Base-by-base conservation (phyloP, 495 filamentous ascomycete genomes). In the Terfezia claveryi region DNA sequence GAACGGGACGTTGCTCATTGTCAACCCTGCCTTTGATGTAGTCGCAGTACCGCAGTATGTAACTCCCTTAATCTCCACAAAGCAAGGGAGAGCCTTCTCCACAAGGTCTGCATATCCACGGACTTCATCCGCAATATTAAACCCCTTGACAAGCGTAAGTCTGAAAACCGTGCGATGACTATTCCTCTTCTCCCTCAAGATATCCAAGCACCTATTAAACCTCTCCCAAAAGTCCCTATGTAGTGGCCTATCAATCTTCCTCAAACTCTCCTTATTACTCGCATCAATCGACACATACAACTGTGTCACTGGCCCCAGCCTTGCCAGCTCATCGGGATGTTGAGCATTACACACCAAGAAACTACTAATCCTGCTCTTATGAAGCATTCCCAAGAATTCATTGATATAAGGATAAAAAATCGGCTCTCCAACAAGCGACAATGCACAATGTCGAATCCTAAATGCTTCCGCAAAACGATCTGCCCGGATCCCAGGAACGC, bases 401-500 rank as follows among this genome's bases (percentile, higher is more conserved):
- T 96, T 95, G 71, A 96, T 96, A 67, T 89, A 81, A 20, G 89
- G 89, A 67, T 96, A 96, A 74, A 95, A 96, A 59, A 96, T 93
- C 7, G 89, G 89, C 66, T 96, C 89, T 56, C 89, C 89, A 38
- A 96, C 89, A 49, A 96, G 73, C 62, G 77, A 82, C 20, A 96
- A 71, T 0, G 89, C 89, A 66, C 89, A 96, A 67, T 96, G 89
- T 2, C 84, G 76, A 58, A 96, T 92, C 32, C 79, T 75, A 82
- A 94, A 88, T 0, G 88, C 89, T 68, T 95, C 89, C 5, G 79
- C 80, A 63, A 93, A 95, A 12, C 89, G 75, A 67, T 94, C 89
- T 0, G 89, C 84, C 9, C 89, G 76, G 7, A 96, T 85, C 9
- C 89, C 89, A 0, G 89, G 89, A 1, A 96, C 82, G 52, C 88